Conservation (phyloP, 1,284 basidiomycete genomes). For the Mixia osmundae region DNA sequence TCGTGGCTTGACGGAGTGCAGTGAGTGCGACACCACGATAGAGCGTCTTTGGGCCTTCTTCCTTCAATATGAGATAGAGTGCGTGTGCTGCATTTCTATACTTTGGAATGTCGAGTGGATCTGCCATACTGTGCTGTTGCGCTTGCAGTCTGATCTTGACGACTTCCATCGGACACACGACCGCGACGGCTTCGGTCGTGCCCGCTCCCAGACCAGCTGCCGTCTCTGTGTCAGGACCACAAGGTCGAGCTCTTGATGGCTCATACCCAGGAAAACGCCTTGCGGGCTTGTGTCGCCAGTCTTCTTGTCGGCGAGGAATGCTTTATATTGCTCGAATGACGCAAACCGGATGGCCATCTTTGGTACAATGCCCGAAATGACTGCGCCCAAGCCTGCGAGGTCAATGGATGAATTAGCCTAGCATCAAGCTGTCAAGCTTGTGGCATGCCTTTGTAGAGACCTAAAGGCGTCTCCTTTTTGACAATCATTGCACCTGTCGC, state of each 20-base stretch:
- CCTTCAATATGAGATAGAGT: slow-evolving; percentile 78
- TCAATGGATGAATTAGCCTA: not conserved
- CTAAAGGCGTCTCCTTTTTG: slow-evolving; percentile 73
- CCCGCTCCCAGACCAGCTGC: slow-evolving; percentile 80
- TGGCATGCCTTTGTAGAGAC: slow-evolving; percentile 67
- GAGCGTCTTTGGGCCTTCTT: slow-evolving; percentile 66
- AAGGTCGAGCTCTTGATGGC: not conserved
- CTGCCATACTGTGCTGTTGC: slow-evolving; percentile 89
- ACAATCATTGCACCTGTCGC: slow-evolving; percentile 80
- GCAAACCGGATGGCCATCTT: slow-evolving; percentile 99
- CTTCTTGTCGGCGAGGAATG: slow-evolving; percentile 43
- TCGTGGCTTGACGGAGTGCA: slow-evolving; percentile 87
- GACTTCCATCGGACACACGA: slow-evolving; percentile 98
- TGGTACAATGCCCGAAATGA: slow-evolving; percentile 86
- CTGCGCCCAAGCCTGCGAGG: slow-evolving; percentile 47
- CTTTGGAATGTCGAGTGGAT: slow-evolving; percentile 76
- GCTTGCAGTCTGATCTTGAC: slow-evolving; percentile 97
- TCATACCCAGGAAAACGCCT: slow-evolving; percentile 36
- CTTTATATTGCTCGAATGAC: slow-evolving; percentile 88
- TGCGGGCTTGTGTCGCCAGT: slow-evolving; percentile 54
- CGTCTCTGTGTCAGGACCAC: not conserved
- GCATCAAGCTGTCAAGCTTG: not conserved
- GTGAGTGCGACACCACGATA: slow-evolving; percentile 51
- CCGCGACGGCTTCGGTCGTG: slow-evolving; percentile 73
- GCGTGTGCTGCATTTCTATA: slow-evolving; percentile 95